Base-by-base conservation (phyloP, 352 stramenopile species). In the Halophytophthora batemanensis region DNA sequence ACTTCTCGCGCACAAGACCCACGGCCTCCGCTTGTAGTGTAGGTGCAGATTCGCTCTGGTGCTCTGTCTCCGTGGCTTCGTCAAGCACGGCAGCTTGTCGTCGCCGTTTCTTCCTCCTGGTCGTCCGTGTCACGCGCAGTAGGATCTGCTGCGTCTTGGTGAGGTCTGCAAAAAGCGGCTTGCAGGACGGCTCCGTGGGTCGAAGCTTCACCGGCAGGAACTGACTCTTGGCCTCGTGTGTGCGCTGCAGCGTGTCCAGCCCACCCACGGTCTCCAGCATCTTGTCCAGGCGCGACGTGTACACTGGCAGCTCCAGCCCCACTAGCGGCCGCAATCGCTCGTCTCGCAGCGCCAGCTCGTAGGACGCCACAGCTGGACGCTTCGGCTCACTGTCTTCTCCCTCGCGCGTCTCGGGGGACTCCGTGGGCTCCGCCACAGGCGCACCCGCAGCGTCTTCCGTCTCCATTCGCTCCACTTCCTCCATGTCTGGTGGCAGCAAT, bases 101-200 rank as follows among this genome's bases (percentile, higher is more conserved):
- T 60, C 18, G 39, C 5, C 50, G 45, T 42, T 66, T 64, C 25
- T 59, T 53, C 40, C 67, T 76, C 4, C 45, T 41, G n/a, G 51
- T 61, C 25, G 48, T 63, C 31, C 74, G 63, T 21, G 67, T 73
- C 25, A 93, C 66, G 13, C 68, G 61, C 25, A 93, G 49, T 40
- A 93, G 51, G 22, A 93, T 58, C 47, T 76, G 87, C 61, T 93
- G 82, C 17, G 82, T 91, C 71, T 89, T 90, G 53, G 78, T 79
- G 35, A 88, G 46, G 41, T 93, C 82, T 8, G 82, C 82, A 46
- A 91, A 91, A 10, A 93, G 70, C 40, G 82, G 82, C 57, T 93
- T 93, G 55, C 80, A 89, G 8, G 80, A 90, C 43, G 82, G 80
- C 63, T 93, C 82, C 17, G 21, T 60, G 14, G 82, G 82, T 11